Evolutionary conservation across 2,329 filamentous ascomycete species (phyloP).

Genomic region (Fusarium multiceps): DNA sequence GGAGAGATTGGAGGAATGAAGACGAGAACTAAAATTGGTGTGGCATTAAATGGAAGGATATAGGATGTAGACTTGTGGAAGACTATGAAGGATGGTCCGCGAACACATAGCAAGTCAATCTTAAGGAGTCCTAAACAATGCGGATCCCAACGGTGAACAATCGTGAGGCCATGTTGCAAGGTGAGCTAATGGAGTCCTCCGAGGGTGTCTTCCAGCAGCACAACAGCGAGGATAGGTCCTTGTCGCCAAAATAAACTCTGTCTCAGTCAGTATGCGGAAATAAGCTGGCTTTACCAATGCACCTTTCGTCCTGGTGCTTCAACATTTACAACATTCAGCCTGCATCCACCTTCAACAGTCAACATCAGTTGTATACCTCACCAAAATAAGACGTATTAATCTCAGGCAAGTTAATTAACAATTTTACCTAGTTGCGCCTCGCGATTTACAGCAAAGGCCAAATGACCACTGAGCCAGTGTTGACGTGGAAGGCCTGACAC

Average conservation of each 20-base stretch:
- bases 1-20: not conserved
- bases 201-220: not conserved
- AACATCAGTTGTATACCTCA: not conserved
- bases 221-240: not conserved
- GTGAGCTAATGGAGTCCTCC: not conserved
- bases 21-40: not conserved
- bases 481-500: constrained; percentile 18
- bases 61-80: not conserved
- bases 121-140: not conserved
- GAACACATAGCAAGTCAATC: not conserved
- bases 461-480: constrained; percentile 11
- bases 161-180: not conserved
- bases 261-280: not conserved
- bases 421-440: not conserved
- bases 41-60: not conserved
- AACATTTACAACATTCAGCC: not conserved
- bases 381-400: not conserved
- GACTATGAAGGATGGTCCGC: not conserved
- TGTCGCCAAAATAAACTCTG: not conserved
- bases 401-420: not conserved
- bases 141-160: too few relatives aligned
- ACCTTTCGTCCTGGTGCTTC: not conserved
- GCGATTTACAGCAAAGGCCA: not conserved
- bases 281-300: not conserved
- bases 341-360: not conserved